A percentile compares a stretch with the other conserved stretches of the same genome.
phyloP scores from a whole-genome alignment of 1,284 basidiomycete species.

The Cystobasidium slooffiae region DNA sequence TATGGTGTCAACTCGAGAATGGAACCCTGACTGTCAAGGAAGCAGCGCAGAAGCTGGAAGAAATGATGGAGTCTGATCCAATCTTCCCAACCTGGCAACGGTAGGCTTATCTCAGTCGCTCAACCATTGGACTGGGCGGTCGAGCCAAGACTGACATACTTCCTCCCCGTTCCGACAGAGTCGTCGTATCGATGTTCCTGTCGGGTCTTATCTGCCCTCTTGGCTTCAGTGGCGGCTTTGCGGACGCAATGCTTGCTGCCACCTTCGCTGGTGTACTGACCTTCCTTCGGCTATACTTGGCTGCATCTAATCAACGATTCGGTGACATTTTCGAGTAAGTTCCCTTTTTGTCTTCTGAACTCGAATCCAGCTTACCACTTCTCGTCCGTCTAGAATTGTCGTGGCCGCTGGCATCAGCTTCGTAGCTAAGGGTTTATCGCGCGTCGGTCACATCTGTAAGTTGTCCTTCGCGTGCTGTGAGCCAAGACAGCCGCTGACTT shows the following conservation, averaged over 20 bases:
- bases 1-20: slow-evolving; percentile 76
- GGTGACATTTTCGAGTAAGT: slow-evolving; percentile 90
- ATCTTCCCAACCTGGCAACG: slow-evolving; percentile 51
- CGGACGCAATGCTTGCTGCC: slow-evolving; percentile 81
- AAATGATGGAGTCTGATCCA: slow-evolving; percentile 64
- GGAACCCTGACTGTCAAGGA: slow-evolving; percentile 71
- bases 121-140: slow-evolving; percentile 59
- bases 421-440: slow-evolving; percentile 72
- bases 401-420: slow-evolving; percentile 82
- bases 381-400: slow-evolving; percentile 65
- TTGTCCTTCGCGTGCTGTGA: neutral
- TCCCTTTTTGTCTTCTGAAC: too few species aligned
- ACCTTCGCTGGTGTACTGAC: slow-evolving; percentile 71
- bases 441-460: slow-evolving; percentile 61
- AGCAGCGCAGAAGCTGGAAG: slow-evolving; percentile 67
- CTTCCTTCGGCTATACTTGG: slow-evolving; percentile 75
- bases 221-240: slow-evolving; percentile 77
- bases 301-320: slow-evolving; percentile 78
- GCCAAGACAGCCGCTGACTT: neutral
- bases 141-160: neutral
- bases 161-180: slow-evolving; percentile 59
- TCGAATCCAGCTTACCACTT: slow-evolving; percentile 22
- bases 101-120: slow-evolving; percentile 62
- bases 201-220: slow-evolving; percentile 77
- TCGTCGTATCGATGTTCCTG: slow-evolving; percentile 72